Conservation (phyloP, 768 basidiomycete species). For the Coprinopsis sp. region DNA sequence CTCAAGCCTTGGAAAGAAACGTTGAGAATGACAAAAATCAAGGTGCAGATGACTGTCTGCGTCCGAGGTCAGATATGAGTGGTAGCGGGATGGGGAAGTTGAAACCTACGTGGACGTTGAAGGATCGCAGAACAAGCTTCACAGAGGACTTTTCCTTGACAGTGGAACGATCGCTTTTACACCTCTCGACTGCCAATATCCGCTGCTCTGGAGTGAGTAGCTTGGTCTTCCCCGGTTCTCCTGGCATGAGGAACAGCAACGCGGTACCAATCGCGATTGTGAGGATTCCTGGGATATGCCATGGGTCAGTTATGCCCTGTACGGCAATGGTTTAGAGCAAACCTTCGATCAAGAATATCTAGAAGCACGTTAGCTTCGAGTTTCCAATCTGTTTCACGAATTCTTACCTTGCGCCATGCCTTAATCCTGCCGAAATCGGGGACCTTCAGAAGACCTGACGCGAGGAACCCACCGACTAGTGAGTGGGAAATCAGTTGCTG, state of each 20-base stretch:
- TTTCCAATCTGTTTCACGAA: not conserved
- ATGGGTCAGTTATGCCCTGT: not conserved
- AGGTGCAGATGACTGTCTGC: conserved; percentile 27
- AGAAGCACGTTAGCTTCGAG: not conserved
- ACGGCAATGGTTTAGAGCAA: not conserved
- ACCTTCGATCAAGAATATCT: conserved; percentile 43
- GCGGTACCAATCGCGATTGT: conserved; percentile 12
- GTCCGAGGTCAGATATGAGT: not conserved
- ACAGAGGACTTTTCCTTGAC: conserved; percentile 8
- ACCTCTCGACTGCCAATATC: conserved; percentile 21
- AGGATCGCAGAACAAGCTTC: conserved; percentile 9
- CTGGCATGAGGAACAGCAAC: conserved; percentile 21
- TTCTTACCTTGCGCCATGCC: conserved; percentile 28
- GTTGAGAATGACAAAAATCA: conserved; percentile 31
- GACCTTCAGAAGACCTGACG: conserved; percentile 30
- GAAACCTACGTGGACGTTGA: conserved; percentile 13
- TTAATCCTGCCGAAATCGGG: conserved; percentile 26
- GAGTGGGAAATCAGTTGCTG: not conserved
- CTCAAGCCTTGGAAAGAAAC: conserved; percentile 40
- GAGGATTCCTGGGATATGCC: not conserved
- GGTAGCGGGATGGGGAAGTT: not conserved
- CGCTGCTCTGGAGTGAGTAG: conserved; percentile 25
- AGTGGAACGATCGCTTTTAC: conserved; percentile 23
- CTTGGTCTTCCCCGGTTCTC: conserved; percentile 21
- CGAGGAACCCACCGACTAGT: conserved; percentile 34